Base-by-base conservation (phyloP, 2,329 filamentous ascomycete species). In the Venturiaceae sp. region DNA sequence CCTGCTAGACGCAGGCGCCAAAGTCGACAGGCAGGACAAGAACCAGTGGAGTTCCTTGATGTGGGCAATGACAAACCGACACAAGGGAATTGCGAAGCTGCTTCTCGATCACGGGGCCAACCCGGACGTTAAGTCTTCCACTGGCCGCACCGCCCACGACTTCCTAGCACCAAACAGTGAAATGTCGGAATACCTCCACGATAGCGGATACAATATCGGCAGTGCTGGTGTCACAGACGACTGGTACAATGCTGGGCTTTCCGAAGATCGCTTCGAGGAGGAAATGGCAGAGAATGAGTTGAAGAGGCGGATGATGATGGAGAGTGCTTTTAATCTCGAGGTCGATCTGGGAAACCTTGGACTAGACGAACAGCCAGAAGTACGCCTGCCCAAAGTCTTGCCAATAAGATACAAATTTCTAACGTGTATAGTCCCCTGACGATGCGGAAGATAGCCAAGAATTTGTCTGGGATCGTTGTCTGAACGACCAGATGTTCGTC, bases 51-150 rank as follows among this genome's bases (percentile, higher is more conserved):
- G 90, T 67, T 89, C 94, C 14, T 79, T 99, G 61, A 99, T 99
- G 92, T 99, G 94, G 94, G 92, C 94, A 54, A 97, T 97, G 90
- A 99, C 94, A 58, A 99, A 99, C 72, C 80, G 92, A 59, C 94
- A 99, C 74, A 97, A 97, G 74, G 86, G 85, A 53, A 99, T 99
- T 64, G 92, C 92, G 36, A 97, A 97, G 73, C 80, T 91, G 11
- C 77, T 99, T 16, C 81, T 99, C 34, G 92, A 99, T 70, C 89
- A 94, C 66, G 92, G 92, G 16, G 94, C 94, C 21, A 96, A 92
- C n/a, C 87, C 92, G 3, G 92, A 97, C 66, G 88, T 95, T 64
- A 96, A 95, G 71, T 97, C 94, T 1, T 94, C 90, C 0, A 92
- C 90, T 11, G 94, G 94, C 34, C 85, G 94, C 62, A 97, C 92